phyloP scores from a whole-genome alignment of 768 basidiomycete species.

The Rickenella mellea region DNA sequence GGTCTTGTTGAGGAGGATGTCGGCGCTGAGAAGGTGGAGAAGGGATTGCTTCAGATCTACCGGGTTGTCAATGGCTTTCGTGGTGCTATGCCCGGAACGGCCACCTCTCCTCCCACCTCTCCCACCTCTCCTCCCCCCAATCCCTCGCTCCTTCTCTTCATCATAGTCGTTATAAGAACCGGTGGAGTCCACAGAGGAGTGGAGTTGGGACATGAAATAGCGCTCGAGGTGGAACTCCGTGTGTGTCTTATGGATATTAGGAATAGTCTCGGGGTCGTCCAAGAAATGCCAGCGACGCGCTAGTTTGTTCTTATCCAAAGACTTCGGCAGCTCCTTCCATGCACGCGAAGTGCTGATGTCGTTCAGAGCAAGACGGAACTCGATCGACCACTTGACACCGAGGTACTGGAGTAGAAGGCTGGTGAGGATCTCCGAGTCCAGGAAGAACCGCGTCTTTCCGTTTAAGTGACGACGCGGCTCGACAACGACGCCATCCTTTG shows the following conservation, averaged over 20 bases:
- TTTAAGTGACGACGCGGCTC: constrained; percentile 39
- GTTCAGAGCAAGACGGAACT: constrained; percentile 13
- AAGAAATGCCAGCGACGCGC: no score
- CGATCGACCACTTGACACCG: constrained; percentile 29
- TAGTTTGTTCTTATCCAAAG: no score
- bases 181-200: not conserved
- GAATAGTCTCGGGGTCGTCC: no score
- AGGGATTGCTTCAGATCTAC: constrained; percentile 27
- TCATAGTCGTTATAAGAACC: not conserved
- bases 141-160: no score
- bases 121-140: no score
- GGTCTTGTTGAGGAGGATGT: constrained; percentile 28
- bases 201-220: not conserved
- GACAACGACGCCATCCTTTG: constrained; percentile 26
- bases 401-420: constrained; percentile 35
- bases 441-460: constrained; percentile 41
- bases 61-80: not conserved
- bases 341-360: not conserved
- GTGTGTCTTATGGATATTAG: not conserved
- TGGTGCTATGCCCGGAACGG: no score
- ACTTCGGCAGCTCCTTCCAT: not conserved
- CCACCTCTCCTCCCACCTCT: not conserved
- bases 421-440: constrained; percentile 38
- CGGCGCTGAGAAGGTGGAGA: constrained; percentile 30
- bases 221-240: not conserved